Evolutionary conservation across 2,329 filamentous ascomycete species (phyloP), one percentile per base, ranked within the genome.

Genomic region (Aspergillus niger): DNA sequence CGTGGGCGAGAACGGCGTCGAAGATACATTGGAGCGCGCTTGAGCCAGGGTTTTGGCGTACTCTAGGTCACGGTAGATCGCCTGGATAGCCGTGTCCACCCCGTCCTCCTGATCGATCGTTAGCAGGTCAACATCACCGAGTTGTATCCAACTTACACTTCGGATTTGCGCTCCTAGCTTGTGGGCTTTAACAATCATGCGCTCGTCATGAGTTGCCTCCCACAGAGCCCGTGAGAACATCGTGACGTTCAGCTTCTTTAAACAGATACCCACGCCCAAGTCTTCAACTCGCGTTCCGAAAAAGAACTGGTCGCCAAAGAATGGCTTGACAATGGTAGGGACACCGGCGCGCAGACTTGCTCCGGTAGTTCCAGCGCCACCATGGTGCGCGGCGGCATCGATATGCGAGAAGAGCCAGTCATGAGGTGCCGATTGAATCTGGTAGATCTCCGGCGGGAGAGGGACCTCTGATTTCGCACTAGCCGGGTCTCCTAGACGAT

Each of bases 241-340:
- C 65, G 86, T 90, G n/a, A 91, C 89, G 22, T 95, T 96, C 80
- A 97, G 87, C 76, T 91, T 95, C 80, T 90, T 92, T 69, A 99
- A 82, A 71, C 89, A 91, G 20, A 97, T 88, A 0, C 95, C 95
- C 2, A 98, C 95, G 0, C 95, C 94, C 5, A 99, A 82, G 70
- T 98, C 94, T 74, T 98, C 92, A 1, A 98, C 90, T 3, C 95
- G 85, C 30, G 84, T 86, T 6, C 92, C 95, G 69, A 96, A 98
- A 81, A 99, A 99, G 82, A 90, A 97, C 73, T 99, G 95, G 70
- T 99, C 95, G 5, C 95, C 95, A 72, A 99, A 99, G 81, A 98
- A 99, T 0, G 95, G 95, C 63, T 94, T 91, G 72, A 98, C 90
- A 65, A 99, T 93, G 0, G 95, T 98, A 0, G 95, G 95, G 5